Conservation (phyloP, 805 yeast genomes). For the Saccharomycopsis sp. region DNA sequence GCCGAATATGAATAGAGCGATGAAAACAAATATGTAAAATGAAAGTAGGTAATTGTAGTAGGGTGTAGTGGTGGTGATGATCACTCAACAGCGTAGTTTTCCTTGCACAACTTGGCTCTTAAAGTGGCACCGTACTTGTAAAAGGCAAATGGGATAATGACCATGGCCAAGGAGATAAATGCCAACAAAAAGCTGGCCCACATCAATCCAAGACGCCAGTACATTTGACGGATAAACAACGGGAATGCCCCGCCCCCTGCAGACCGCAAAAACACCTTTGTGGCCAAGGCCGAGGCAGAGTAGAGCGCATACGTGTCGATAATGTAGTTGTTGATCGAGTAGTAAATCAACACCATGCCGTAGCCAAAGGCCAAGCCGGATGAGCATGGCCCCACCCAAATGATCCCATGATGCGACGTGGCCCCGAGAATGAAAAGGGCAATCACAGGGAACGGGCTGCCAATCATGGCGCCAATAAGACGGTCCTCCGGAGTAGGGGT, state of each 20-base stretch:
- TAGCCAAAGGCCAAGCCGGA: slow-evolving; percentile 76
- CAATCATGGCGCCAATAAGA: slow-evolving; percentile 71
- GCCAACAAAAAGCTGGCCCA: slow-evolving; percentile 81
- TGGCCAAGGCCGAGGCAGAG: slow-evolving; percentile 75
- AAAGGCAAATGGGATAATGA: slow-evolving; percentile 60
- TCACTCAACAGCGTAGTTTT: slow-evolving; percentile 45
- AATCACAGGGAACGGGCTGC: slow-evolving; percentile 75
- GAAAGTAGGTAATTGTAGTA: too few relatives aligned
- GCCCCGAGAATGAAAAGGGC: slow-evolving; percentile 77
- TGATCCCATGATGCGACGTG: slow-evolving; percentile 56
- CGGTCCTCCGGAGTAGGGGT: slow-evolving; percentile 73
- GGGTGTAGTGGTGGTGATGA: too few relatives aligned
- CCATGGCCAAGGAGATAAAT: slow-evolving; percentile 70
- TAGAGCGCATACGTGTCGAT: slow-evolving; percentile 81
- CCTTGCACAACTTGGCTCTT: slow-evolving; percentile 59
- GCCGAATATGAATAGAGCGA: too few relatives aligned
- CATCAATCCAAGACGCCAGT: slow-evolving; percentile 58
- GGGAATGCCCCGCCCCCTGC: slow-evolving; percentile 88
- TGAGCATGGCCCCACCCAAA: slow-evolving; percentile 74
- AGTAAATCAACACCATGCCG: slow-evolving; percentile 69
- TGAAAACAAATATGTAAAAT: too few relatives aligned
- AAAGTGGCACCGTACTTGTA: slow-evolving; percentile 56
- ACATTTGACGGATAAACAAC: slow-evolving; percentile 74
- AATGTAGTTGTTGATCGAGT: slow-evolving; percentile 72
- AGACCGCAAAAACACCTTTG: slow-evolving; percentile 70